Percentiles rank a stretch among this genome's conserved stretches.
Conservation (phyloP, 192 early-diverging fungal species). For the Gaertneriomyces sp. region DNA sequence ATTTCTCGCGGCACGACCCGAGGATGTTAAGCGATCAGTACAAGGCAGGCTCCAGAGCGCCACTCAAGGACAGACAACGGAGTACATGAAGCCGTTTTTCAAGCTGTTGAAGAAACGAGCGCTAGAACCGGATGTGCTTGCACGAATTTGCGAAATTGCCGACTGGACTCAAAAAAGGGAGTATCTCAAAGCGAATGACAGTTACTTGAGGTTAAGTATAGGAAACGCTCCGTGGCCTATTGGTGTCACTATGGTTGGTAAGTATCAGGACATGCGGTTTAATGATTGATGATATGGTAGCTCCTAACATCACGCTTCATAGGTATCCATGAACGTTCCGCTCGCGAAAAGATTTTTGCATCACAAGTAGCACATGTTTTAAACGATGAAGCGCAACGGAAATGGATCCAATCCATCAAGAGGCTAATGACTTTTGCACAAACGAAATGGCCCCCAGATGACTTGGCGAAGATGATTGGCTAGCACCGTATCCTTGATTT, state of each 20-base stretch:
- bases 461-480: conserved; percentile 51
- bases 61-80: conserved; percentile 76
- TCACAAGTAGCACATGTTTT: conserved; percentile 95
- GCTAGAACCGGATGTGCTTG: conserved; percentile 81
- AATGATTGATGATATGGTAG: neutral
- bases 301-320: neutral
- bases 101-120: conserved; percentile 70
- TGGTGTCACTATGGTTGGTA: conserved; percentile 92
- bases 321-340: conserved; percentile 95
- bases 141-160: conserved; percentile 87
- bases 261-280: conserved; percentile 14
- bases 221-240: conserved; percentile 99
- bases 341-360: conserved; percentile 94
- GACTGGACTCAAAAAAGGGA: conserved; percentile 78
- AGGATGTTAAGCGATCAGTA: conserved; percentile 74
- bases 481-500: neutral
- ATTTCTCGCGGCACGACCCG: conserved; percentile 67
- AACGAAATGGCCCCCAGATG: conserved; percentile 81
- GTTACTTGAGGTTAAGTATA: conserved; percentile 89
- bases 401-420: conserved; percentile 99
- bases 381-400: conserved; percentile 93
- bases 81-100: conserved; percentile 92
- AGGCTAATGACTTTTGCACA: conserved; percentile 95
- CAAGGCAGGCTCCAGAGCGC: conserved; percentile 79
- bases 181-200: conserved; percentile 89